Conservation (phyloP, 176 grass and related monocot genomes). For the Tuctoria greenei region DNA sequence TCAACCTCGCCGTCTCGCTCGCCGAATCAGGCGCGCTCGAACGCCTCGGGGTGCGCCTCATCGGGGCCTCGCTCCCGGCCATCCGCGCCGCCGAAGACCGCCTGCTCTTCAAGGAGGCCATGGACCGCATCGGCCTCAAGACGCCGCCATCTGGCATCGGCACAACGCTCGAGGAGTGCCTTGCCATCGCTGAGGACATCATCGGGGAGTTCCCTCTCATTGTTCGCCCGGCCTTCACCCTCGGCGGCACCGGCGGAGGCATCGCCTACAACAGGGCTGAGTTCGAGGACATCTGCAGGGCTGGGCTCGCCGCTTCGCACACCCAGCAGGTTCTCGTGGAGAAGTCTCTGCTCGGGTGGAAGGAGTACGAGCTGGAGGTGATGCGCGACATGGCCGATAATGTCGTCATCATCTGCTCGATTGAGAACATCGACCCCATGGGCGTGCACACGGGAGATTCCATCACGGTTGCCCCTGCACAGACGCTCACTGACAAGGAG, state of each 20-base stretch:
- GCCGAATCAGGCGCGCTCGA: slow-evolving; percentile 76
- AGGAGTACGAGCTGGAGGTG: slow-evolving; percentile 98
- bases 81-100: slow-evolving; percentile 91
- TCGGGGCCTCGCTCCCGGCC: slow-evolving; percentile 80
- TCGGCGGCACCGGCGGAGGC: slow-evolving; percentile 87
- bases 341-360: slow-evolving; percentile 96
- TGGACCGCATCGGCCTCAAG: slow-evolving; percentile 87
- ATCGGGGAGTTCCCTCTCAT: slow-evolving; percentile 90
- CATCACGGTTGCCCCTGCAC: slow-evolving; percentile 90
- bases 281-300: slow-evolving; percentile 86
- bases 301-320: slow-evolving; percentile 68
- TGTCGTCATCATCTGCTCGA: slow-evolving; percentile 97
- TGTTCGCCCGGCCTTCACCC: slow-evolving; percentile 86
- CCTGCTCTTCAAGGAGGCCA: slow-evolving; percentile 88
- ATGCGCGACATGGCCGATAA: slow-evolving; percentile 98
- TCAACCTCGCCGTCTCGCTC: slow-evolving; percentile 90
- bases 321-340: slow-evolving; percentile 86
- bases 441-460: slow-evolving; percentile 97
- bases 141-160: slow-evolving; percentile 92
- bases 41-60: slow-evolving; percentile 64
- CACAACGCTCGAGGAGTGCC: slow-evolving; percentile 80
- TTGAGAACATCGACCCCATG: slow-evolving; percentile 98
- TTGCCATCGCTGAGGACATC: slow-evolving; percentile 65
- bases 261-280: slow-evolving; percentile 89
- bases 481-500: slow-evolving; percentile 93